Conservation (phyloP, 2,329 filamentous ascomycete species). For the Plectosphaerella cucumerina region DNA sequence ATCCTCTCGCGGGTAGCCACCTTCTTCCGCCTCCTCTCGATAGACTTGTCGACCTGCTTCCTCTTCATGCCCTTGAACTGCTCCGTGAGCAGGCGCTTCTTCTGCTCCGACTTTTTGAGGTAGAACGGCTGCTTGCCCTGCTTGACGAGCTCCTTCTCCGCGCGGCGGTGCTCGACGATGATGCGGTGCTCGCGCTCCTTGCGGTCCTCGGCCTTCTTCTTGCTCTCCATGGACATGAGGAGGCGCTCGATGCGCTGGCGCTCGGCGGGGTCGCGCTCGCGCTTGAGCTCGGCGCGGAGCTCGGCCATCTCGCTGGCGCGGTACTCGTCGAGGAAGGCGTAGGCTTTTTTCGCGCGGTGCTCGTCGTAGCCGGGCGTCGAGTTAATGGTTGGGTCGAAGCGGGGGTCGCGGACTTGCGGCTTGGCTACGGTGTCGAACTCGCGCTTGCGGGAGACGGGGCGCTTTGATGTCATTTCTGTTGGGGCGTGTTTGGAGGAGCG, state of each 20-base stretch:
- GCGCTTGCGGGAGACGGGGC: slow-evolving; percentile 76
- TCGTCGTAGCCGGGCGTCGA: slow-evolving; percentile 45
- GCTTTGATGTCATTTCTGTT: slow-evolving; percentile 74
- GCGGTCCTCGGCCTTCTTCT: slow-evolving; percentile 64
- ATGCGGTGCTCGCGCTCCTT: slow-evolving; percentile 69
- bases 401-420: slow-evolving; percentile 68
- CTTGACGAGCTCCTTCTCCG: slow-evolving; percentile 79
- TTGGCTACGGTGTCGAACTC: slow-evolving; percentile 64
- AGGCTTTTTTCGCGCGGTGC: slow-evolving; percentile 63
- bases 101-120: slow-evolving; percentile 87
- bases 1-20: slow-evolving; percentile 79
- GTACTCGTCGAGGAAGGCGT: slow-evolving; percentile 86
- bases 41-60: slow-evolving; percentile 75
- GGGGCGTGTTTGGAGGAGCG: slow-evolving; percentile 82
- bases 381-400: slow-evolving; percentile 70
- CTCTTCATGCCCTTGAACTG: slow-evolving; percentile 81
- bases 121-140: slow-evolving; percentile 93
- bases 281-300: slow-evolving; percentile 63
- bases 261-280: slow-evolving; percentile 57
- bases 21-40: slow-evolving; percentile 90
- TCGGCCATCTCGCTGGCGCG: slow-evolving; percentile 76
- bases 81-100: slow-evolving; percentile 76
- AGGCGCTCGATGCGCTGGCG: slow-evolving; percentile 69
- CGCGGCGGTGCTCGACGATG: slow-evolving; percentile 68
- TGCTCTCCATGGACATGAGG: slow-evolving; percentile 74